These are phyloP conservation scores for Plasmodium gonderi DNA, from an alignment of 169 alveolate genomes.

Conservation along the genomic window DNA sequence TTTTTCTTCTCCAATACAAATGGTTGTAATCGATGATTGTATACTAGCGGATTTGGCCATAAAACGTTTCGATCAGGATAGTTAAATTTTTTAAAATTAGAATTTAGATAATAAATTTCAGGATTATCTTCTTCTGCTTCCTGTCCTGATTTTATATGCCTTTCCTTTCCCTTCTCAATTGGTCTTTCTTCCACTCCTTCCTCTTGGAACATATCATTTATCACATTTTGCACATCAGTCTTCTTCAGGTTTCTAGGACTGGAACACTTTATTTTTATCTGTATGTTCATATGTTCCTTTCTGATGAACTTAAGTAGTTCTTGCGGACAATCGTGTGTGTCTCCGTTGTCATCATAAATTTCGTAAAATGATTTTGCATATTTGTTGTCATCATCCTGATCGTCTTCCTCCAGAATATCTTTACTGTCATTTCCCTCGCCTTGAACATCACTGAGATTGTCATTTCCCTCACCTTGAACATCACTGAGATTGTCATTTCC, in stretches of 20 bases:
- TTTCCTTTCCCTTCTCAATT: not conserved
- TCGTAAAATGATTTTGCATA: slow-evolving; percentile 59
- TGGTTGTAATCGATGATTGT: slow-evolving; percentile 69
- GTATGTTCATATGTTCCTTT: slow-evolving; percentile 75
- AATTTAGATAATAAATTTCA: not conserved
- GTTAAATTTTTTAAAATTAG: slow-evolving; percentile 23
- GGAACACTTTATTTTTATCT: slow-evolving; percentile 78
- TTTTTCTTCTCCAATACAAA: slow-evolving; percentile 25
- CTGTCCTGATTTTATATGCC: not conserved
- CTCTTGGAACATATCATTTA: slow-evolving; percentile 34
- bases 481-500: no score
- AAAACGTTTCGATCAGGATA: slow-evolving; percentile 74
- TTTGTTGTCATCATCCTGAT: not conserved
- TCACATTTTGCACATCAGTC: slow-evolving; percentile 49
- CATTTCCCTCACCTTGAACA: not conserved
- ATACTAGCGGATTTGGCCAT: slow-evolving; percentile 80
- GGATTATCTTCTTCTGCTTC: not conserved
- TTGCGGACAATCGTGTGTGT: slow-evolving; percentile 76
- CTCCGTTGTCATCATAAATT: slow-evolving; percentile 74
- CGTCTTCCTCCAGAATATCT: not conserved
- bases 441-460: not conserved
- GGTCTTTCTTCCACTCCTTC: not conserved
- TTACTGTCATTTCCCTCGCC: not conserved
- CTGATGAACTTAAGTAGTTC: slow-evolving; percentile 76
- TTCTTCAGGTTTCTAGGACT: slow-evolving; percentile 75